Base-by-base conservation (phyloP, 2,329 filamentous ascomycete genomes). In the Fusarium dimerum region DNA sequence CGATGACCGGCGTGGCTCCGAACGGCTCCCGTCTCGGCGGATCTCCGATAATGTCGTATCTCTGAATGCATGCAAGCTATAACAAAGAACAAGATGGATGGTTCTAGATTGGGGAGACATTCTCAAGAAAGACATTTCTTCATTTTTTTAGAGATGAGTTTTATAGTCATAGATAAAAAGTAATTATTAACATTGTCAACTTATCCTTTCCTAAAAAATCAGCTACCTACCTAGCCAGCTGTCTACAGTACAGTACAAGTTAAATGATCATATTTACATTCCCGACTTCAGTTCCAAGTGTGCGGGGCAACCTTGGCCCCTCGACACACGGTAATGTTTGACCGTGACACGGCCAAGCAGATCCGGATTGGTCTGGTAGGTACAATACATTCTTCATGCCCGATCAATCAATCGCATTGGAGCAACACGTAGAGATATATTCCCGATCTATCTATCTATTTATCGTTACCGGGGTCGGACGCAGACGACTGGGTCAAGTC, bases 1-100 rank as follows among this genome's bases (percentile, higher is more conserved):
- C 53, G 13, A 36, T 15, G 13, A 36, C 50, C 56, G 56, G 50
- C 39, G 20, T 26, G 20, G 20, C 20, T 30, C 50, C 50, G 45
- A 45, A 36, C 45, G 50, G 50, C 53, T 44, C 39, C 39, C 39
- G 52, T 17, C 45, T 58, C 57, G 57, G 57, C 41, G 51, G 55
- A 58, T 51, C 48, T 60, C 57, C 57, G 57, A 55, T 42, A 29
- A 4, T 38, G 38, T 51, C 30, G 34, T 20, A 36, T 39, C 36
- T 16, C n/a, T 39, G 36, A 16, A 16, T 13, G 38, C 8, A 16
- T 13, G 38, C 8, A 46, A 30, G 55, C 60, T 51, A 59, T 45
- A 52, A 60, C 41, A 20, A 26, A 16, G 46, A 45, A 36, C 15
- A 48, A 17, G 9, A 16, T 16, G 3, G 32, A 36, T 36, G 32